Conservation (phyloP, 805 yeast species). For the Lipomyces sp. region DNA sequence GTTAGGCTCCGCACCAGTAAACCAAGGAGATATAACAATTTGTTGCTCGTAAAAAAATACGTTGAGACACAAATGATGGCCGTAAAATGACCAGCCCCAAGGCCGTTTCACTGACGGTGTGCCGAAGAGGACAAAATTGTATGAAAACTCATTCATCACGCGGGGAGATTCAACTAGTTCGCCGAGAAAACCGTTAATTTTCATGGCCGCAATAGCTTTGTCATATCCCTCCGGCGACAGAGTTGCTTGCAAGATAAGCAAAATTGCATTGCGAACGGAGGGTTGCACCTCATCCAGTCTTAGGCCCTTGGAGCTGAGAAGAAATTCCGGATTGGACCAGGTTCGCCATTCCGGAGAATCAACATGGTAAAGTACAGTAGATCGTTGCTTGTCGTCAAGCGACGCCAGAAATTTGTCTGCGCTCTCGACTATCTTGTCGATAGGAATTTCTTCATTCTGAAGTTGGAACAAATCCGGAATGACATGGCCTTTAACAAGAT, state of each 20-base stretch:
- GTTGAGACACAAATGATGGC: constrained; percentile 8
- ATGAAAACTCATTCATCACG: constrained; percentile 6
- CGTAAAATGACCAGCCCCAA: constrained; percentile 7
- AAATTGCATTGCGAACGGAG: neutral
- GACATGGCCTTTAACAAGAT: neutral
- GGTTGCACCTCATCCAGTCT: constrained; percentile 1
- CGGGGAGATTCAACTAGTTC: neutral
- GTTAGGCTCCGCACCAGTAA: constrained; percentile 10
- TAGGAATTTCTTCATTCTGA: neutral
- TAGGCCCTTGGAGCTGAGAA: constrained; percentile 3
- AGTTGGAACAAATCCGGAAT: neutral
- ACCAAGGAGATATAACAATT: constrained; percentile 4
- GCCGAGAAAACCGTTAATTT: constrained; percentile 4
- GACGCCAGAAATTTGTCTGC: neutral
- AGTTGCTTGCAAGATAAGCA: neutral
- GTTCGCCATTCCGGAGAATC: constrained; percentile 11
- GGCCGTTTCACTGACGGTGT: constrained; percentile 1
- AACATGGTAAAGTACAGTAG: neutral
- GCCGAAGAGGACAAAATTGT: constrained; percentile 9
- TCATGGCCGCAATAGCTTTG: constrained; percentile 5
- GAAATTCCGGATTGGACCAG: constrained; percentile 6
- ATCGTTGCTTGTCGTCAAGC: neutral
- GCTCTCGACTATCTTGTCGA: neutral
- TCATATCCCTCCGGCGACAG: constrained; percentile 6
- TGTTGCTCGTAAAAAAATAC: constrained; percentile 4